Conservation (phyloP, 495 filamentous ascomycete genomes). For the Extremus antarcticus region DNA sequence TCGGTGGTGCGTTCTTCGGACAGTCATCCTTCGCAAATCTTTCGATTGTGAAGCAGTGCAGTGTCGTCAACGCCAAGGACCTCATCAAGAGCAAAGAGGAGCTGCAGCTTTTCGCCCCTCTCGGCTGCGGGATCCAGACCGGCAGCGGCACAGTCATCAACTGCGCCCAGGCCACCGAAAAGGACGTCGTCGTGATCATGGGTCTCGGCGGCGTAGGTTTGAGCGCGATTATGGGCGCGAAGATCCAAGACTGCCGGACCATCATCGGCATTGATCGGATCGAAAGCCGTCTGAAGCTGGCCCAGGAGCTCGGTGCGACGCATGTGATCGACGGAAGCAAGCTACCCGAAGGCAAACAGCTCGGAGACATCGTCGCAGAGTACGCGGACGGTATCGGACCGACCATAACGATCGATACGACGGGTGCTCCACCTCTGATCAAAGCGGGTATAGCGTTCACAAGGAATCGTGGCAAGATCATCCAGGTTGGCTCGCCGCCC, state of each 20-base stretch:
- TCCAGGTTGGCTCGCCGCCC: constrained; percentile 21
- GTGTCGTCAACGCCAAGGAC: constrained; percentile 26
- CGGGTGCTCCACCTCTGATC: constrained; percentile 19
- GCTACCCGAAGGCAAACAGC: constrained; percentile 9
- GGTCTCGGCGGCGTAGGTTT: constrained; percentile 26
- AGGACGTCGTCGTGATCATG: constrained; percentile 18
- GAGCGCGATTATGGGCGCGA: constrained; percentile 24
- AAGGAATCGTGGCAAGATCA: constrained; percentile 19
- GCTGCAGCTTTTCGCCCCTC: constrained; percentile 29
- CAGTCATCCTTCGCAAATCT: constrained; percentile 24
- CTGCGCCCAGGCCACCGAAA: constrained; percentile 10
- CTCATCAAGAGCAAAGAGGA: constrained; percentile 18
- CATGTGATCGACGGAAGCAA: constrained; percentile 19
- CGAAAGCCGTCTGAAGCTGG: constrained; percentile 17
- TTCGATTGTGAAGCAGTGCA: constrained; percentile 23
- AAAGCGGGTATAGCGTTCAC: constrained; percentile 18
- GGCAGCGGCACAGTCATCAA: constrained; percentile 29
- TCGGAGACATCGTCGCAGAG: constrained; percentile 13
- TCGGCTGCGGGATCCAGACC: constrained; percentile 37
- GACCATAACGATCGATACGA: constrained; percentile 21
- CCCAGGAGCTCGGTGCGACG: constrained; percentile 22
- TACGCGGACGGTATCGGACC: constrained; percentile 12
- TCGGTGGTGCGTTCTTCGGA: constrained; percentile 23
- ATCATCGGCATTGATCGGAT: constrained; percentile 25
- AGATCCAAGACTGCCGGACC: constrained; percentile 12